Evolutionary conservation across 1,284 basidiomycete species (phyloP).

Genomic region (Flammula alnicola): DNA sequence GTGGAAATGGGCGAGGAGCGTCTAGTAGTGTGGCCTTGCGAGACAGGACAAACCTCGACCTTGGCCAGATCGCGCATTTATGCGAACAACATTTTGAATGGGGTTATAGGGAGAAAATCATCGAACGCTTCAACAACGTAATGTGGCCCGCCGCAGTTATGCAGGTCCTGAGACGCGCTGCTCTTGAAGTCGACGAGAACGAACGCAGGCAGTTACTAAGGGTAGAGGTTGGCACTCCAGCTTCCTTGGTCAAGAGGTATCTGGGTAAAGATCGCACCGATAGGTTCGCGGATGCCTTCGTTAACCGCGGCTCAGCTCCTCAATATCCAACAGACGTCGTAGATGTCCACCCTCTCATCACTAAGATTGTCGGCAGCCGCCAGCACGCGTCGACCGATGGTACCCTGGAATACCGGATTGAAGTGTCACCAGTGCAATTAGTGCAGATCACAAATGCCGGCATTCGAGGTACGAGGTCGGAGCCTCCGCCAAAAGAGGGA

Average conservation of each 20-base stretch:
- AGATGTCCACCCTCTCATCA: slow-evolving; percentile 37
- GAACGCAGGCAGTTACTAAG: slow-evolving; percentile 24
- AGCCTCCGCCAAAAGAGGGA: slow-evolving; percentile 22
- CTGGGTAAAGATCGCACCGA: slow-evolving; percentile 32
- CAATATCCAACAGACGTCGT: slow-evolving; percentile 10
- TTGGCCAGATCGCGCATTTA: slow-evolving; percentile 50
- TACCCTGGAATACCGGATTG: slow-evolving; percentile 48
- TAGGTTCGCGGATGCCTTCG: slow-evolving; percentile 39
- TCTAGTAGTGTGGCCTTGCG: slow-evolving; percentile 32
- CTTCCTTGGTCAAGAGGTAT: slow-evolving; percentile 35
- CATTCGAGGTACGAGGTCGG: slow-evolving; percentile 41
- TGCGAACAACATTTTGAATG: slow-evolving; percentile 65
- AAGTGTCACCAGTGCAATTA: slow-evolving; percentile 44
- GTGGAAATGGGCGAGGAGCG: slow-evolving; percentile 19
- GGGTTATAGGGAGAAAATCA: slow-evolving; percentile 47
- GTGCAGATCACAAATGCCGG: slow-evolving; percentile 42
- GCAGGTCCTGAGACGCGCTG: slow-evolving; percentile 44
- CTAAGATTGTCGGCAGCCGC: slow-evolving; percentile 37
- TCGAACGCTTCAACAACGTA: slow-evolving; percentile 45
- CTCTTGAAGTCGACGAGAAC: slow-evolving; percentile 44
- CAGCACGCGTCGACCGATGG: slow-evolving; percentile 45
- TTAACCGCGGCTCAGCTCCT: slow-evolving; percentile 30
- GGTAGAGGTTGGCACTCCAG: slow-evolving; percentile 39
- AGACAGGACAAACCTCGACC: slow-evolving; percentile 39
- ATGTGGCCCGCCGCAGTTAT: slow-evolving; percentile 47